Evolutionary conservation across 2,329 filamentous ascomycete genomes (phyloP).

Genomic region (Monosporascus sp.): DNA sequence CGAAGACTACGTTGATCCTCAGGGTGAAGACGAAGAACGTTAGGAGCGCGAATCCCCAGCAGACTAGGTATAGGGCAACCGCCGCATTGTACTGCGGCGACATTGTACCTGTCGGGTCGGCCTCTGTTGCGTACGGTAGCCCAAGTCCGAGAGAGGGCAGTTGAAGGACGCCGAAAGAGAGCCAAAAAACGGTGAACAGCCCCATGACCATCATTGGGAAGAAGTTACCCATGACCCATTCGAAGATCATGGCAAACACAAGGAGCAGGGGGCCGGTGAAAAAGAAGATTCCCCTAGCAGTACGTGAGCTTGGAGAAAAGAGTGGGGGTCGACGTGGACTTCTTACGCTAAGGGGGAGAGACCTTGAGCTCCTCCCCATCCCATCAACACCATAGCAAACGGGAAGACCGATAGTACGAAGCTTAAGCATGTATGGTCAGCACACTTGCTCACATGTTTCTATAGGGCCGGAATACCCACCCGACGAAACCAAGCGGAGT

Average conservation of each 20-base stretch:
- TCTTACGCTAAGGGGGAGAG: slow-evolving; percentile 28
- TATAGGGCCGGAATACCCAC: slow-evolving; percentile 12
- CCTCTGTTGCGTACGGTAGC: neutral
- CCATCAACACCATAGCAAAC: slow-evolving; percentile 32
- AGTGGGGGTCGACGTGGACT: slow-evolving; percentile 3
- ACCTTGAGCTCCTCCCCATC: slow-evolving; percentile 30
- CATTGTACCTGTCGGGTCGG: neutral
- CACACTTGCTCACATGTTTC: neutral
- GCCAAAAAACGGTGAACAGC: slow-evolving; percentile 3
- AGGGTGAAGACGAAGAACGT: slow-evolving; percentile 5
- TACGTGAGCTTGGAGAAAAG: neutral
- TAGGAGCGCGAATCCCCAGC: slow-evolving; percentile 2
- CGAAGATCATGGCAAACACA: slow-evolving; percentile 2
- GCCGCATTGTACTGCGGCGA: slow-evolving; percentile 3
- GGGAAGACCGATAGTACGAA: slow-evolving; percentile 34
- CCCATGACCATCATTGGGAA: slow-evolving; percentile 4
- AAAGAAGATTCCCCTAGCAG: slow-evolving; percentile 31
- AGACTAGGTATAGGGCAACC: neutral
- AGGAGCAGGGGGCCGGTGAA: slow-evolving; percentile 14
- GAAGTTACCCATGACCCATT: slow-evolving; percentile 4
- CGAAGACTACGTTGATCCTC: slow-evolving; percentile 2
- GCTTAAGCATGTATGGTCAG: slow-evolving; percentile 13
- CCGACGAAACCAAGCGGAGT: slow-evolving; percentile 33
- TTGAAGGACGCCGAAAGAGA: slow-evolving; percentile 2
- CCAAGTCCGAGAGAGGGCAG: neutral